Percentiles rank a stretch among this genome's conserved stretches.
Conservation (phyloP, 2,329 filamentous ascomycete species). For the Onygena corvina region DNA sequence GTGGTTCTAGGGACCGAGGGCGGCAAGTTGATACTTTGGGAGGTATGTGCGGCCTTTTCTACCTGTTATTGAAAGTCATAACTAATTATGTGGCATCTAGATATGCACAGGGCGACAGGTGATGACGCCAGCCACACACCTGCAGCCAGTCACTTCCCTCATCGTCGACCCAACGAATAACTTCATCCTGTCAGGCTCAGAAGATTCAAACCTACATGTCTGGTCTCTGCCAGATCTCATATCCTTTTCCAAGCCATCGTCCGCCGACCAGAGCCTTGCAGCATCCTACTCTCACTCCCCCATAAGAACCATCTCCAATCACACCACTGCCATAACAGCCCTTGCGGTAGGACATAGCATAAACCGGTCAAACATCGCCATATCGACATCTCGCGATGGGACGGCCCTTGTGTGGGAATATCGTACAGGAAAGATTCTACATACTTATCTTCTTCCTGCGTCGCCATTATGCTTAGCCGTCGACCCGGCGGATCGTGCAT, state of each 20-base stretch:
- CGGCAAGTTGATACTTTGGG: conserved; percentile 82
- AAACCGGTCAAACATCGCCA: conserved; percentile 65
- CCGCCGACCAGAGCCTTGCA: conserved; percentile 31
- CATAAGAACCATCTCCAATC: conserved; percentile 60
- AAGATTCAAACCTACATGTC: conserved; percentile 79
- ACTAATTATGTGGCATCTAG: conserved; percentile 19
- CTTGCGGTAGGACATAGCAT: conserved; percentile 53
- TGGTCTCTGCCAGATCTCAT: conserved; percentile 74
- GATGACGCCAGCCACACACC: conserved; percentile 33
- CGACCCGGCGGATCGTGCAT: conserved; percentile 71
- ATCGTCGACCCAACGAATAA: conserved; percentile 53
- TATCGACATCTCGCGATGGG: conserved; percentile 75
- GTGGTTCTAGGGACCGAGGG: conserved; percentile 71
- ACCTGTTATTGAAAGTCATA: not conserved
- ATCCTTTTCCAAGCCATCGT: conserved; percentile 41
- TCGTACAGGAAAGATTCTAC: conserved; percentile 59
- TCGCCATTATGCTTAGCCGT: conserved; percentile 60
- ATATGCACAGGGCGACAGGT: conserved; percentile 36
- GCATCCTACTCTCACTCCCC: conserved; percentile 47
- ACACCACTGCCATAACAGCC: conserved; percentile 43
- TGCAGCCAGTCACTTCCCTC: conserved; percentile 55
- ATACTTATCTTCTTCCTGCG: conserved; percentile 70
- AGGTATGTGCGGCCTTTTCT: conserved; percentile 47
- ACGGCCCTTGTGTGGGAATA: conserved; percentile 92
- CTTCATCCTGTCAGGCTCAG: conserved; percentile 36